These are phyloP conservation scores for Pistacia integerrima DNA, from an alignment of 345 rosid genomes.

Conservation along the genomic window DNA sequence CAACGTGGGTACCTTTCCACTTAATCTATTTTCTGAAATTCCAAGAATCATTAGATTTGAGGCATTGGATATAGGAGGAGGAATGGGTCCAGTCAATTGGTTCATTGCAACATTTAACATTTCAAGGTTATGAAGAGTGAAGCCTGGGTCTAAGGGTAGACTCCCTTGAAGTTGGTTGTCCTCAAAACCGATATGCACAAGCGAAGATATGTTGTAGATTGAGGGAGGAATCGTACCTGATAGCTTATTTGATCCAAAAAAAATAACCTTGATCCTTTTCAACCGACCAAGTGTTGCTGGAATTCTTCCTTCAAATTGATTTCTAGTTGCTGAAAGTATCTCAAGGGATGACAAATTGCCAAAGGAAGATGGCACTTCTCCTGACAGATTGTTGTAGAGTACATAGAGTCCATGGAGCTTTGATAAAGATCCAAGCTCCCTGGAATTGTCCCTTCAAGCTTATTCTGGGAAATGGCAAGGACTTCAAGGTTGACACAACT, in stretches of 20 bases:
- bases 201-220: not conserved
- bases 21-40: not conserved
- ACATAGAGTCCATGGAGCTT: not conserved
- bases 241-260: not conserved
- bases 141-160: not conserved
- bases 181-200: not conserved
- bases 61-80: constrained; percentile 27
- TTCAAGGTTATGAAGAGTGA: constrained; percentile 16
- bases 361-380: constrained; percentile 5
- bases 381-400: constrained; percentile 12
- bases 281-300: not conserved
- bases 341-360: constrained; percentile 28
- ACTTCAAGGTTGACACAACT: not conserved
- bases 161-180: not conserved
- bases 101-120: not conserved
- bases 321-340: not conserved
- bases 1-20: not conserved
- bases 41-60: not conserved
- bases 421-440: constrained; percentile 12
- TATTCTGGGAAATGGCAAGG: constrained; percentile 8
- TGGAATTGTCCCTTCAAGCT: constrained; percentile 16
- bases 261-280: too few species aligned
- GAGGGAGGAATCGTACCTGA: not conserved
- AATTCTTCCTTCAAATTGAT: not conserved
- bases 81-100: constrained; percentile 21